These are phyloP conservation scores for Pseudogymnoascus destructans DNA, from an alignment of 2,329 filamentous ascomycete species.

Conservation along the genomic window DNA sequence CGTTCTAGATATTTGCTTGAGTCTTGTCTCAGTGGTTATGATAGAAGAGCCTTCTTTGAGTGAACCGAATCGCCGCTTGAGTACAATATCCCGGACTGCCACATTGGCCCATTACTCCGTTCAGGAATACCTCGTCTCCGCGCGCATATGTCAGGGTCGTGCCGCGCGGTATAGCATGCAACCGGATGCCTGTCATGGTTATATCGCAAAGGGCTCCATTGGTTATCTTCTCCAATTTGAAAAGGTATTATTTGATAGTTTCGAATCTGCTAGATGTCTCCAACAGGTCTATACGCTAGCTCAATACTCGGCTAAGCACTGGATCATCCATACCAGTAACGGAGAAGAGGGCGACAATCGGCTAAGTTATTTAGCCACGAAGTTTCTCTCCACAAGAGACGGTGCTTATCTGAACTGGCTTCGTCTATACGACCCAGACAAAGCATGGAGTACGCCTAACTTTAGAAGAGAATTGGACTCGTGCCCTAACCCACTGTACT, in stretches of 20 bases:
- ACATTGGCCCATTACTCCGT: slow-evolving; percentile 25
- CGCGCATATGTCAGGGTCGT: slow-evolving; percentile 12
- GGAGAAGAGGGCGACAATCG: slow-evolving; percentile 12
- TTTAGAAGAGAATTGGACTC: neutral
- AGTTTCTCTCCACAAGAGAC: slow-evolving; percentile 7
- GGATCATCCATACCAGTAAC: slow-evolving; percentile 15
- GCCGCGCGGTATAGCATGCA: slow-evolving; percentile 10
- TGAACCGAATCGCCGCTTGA: too few species aligned
- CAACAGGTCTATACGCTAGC: slow-evolving; percentile 15
- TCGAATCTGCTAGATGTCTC: neutral
- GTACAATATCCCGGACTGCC: too few species aligned
- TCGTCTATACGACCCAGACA: slow-evolving; percentile 11
- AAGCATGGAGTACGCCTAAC: neutral
- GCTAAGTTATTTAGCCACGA: slow-evolving; percentile 6
- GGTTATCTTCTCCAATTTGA: slow-evolving; percentile 19
- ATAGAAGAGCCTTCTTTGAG: too few species aligned
- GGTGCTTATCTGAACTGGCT: slow-evolving; percentile 9
- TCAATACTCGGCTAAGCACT: slow-evolving; percentile 20
- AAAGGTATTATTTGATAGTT: neutral
- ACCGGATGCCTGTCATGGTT: slow-evolving; percentile 12
- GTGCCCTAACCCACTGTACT: slow-evolving; percentile 15
- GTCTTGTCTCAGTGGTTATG: too few species aligned
- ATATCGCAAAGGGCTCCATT: slow-evolving; percentile 19
- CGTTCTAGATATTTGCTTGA: too few species aligned
- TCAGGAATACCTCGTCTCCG: slow-evolving; percentile 24